Evolutionary conservation across 2,329 filamentous ascomycete genomes (phyloP).

Genomic region (Sordariomycetes sp.): DNA sequence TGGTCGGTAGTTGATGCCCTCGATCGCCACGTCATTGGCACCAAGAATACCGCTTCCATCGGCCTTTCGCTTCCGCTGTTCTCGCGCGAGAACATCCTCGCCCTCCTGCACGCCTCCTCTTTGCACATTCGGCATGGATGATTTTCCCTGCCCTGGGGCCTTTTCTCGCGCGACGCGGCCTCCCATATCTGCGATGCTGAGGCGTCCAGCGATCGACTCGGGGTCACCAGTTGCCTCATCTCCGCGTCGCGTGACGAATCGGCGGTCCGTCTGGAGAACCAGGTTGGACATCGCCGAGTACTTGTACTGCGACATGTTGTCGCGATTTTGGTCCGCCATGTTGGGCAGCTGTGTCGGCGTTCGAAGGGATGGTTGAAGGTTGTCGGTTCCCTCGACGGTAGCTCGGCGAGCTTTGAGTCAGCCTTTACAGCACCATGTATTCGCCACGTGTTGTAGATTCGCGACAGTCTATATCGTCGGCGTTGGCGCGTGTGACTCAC

Average conservation of each 20-base stretch:
- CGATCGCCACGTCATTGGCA: constrained; percentile 76
- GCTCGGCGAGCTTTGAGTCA: constrained; percentile 18
- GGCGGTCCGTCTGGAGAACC: constrained; percentile 98
- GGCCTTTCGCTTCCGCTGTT: constrained; percentile 78
- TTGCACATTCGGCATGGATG: constrained; percentile 59
- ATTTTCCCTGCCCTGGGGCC: constrained; percentile 74
- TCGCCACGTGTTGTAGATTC: constrained; percentile 10
- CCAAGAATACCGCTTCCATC: constrained; percentile 72
- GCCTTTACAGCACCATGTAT: constrained; percentile 23
- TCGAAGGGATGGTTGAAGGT: constrained; percentile 4
- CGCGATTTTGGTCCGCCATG: constrained; percentile 68
- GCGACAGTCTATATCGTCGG: constrained; percentile 8
- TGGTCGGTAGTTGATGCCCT: constrained; percentile 86
- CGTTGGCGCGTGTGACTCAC: constrained; percentile 8
- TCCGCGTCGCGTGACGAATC: constrained; percentile 83
- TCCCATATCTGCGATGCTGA: constrained; percentile 94
- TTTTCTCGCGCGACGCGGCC: constrained; percentile 69
- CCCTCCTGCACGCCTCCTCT: constrained; percentile 71
- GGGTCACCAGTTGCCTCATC: constrained; percentile 96
- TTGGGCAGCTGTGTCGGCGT: constrained; percentile 21
- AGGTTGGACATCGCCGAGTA: constrained; percentile 99
- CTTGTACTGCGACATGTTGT: constrained; percentile 97
- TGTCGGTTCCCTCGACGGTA: constrained; percentile 22
- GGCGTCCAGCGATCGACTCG: constrained; percentile 88
- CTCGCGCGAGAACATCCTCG: constrained; percentile 71